Evolutionary conservation across 2,329 filamentous ascomycete genomes (phyloP).

Genomic region (Penicillium sp.): DNA sequence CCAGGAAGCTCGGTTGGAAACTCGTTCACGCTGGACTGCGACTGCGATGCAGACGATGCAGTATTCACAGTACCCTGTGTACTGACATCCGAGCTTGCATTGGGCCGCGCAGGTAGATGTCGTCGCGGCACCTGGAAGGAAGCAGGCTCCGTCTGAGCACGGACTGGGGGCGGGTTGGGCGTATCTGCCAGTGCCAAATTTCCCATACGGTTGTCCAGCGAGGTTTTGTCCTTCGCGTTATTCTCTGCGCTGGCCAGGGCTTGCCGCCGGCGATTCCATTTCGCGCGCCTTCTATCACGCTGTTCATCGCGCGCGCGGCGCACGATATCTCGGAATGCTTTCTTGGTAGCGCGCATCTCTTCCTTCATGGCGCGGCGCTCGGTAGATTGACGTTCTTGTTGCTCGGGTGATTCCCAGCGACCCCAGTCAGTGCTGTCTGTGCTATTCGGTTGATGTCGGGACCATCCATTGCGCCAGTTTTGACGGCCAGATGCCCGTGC

Average conservation of each 20-base stretch:
- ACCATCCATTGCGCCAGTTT: conserved; percentile 33
- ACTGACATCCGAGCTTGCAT: conserved; percentile 21
- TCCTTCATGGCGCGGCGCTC: conserved; percentile 44
- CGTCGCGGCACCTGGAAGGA: neutral
- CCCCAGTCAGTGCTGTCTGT: conserved; percentile 38
- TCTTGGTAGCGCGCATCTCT: conserved; percentile 45
- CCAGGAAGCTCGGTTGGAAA: conserved; percentile 18
- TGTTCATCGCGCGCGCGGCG: conserved; percentile 46
- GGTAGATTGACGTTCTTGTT: conserved; percentile 38
- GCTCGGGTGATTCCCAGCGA: conserved; percentile 45
- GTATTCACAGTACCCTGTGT: conserved; percentile 9
- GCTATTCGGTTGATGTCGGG: conserved; percentile 15
- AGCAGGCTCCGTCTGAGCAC: conserved; percentile 9
- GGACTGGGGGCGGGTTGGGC: neutral
- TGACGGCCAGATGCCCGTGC: conserved; percentile 32
- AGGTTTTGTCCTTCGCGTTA: conserved; percentile 18
- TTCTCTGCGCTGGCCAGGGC: conserved; percentile 7
- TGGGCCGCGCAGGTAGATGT: conserved; percentile 6
- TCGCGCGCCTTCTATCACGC: conserved; percentile 36
- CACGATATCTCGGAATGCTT: conserved; percentile 46
- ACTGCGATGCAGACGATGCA: conserved; percentile 17
- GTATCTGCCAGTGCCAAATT: conserved; percentile 21
- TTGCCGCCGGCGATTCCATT: conserved; percentile 34
- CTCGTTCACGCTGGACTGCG: conserved; percentile 21
- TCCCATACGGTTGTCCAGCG: conserved; percentile 31